Evolutionary conservation across 306 rosid genomes (phyloP).

Genomic region (Benincasa hispida): DNA sequence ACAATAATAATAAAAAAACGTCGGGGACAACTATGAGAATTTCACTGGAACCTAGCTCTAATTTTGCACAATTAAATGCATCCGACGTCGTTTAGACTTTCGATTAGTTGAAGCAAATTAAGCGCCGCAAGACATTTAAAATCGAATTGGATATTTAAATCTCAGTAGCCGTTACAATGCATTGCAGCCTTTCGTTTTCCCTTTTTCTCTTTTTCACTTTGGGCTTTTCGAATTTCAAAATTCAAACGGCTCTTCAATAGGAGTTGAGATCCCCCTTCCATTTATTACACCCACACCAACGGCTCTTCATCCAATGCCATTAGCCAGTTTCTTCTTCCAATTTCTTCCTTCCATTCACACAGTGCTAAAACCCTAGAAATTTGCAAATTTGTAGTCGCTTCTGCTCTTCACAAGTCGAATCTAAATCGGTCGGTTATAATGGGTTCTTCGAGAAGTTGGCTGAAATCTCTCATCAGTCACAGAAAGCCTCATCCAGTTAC

Average conservation of each 20-base stretch:
- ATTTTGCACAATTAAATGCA: background rate
- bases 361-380: background rate
- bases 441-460: slow-evolving; percentile 81
- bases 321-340: background rate
- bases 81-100: background rate
- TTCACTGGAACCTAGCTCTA: background rate
- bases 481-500: slow-evolving; percentile 25
- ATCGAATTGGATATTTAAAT: background rate
- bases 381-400: background rate
- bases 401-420: background rate
- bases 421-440: slow-evolving; percentile 19
- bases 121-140: background rate
- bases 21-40: no score
- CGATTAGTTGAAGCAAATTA: background rate
- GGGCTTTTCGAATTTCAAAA: slow-evolving; percentile 51
- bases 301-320: background rate
- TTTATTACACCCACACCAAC: background rate
- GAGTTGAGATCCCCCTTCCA: background rate
- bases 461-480: slow-evolving; percentile 49
- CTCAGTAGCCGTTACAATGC: background rate
- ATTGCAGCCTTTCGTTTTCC: background rate
- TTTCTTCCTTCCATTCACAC: no score
- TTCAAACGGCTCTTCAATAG: slow-evolving; percentile 7
- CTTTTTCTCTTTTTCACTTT: background rate
- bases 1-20: no score